Evolutionary conservation across 345 rosid genomes (phyloP).

Genomic region (Aquilaria yunnanensis): DNA sequence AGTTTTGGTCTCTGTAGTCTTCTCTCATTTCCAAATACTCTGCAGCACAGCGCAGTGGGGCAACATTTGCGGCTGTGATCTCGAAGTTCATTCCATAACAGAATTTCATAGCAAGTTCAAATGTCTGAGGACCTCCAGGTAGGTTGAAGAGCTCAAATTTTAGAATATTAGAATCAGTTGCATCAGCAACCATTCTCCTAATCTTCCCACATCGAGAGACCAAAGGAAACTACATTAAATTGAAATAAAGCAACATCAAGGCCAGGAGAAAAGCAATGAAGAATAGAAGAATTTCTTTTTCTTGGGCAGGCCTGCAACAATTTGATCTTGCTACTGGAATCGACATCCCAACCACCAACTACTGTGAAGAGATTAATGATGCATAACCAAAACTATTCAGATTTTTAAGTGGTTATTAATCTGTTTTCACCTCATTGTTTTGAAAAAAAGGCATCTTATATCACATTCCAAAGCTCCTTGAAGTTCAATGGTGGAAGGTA

Average conservation of each 20-base stretch:
- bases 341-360: too few species aligned
- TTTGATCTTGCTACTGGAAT: too few species aligned
- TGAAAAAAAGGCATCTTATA: too few species aligned
- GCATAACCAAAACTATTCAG: too few species aligned
- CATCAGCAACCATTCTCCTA: slow-evolving; percentile 55
- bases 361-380: too few species aligned
- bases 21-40: slow-evolving; percentile 86
- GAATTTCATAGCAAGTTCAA: slow-evolving; percentile 85
- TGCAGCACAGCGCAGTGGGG: slow-evolving; percentile 62
- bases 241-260: slow-evolving; percentile 1
- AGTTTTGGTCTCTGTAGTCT: slow-evolving; percentile 64
- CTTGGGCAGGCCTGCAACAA: too few species aligned
- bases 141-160: slow-evolving; percentile 50
- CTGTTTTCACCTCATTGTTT: too few species aligned
- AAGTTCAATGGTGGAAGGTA: not conserved
- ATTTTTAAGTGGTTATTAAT: too few species aligned
- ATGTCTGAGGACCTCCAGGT: slow-evolving; percentile 69
- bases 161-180: slow-evolving; percentile 42
- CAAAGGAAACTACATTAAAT: slow-evolving; percentile 60
- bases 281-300: too few species aligned
- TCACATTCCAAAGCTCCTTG: not conserved
- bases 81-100: slow-evolving; percentile 90
- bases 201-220: slow-evolving; percentile 82
- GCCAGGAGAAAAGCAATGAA: too few species aligned
- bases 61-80: slow-evolving; percentile 63